These are phyloP conservation scores for Trichophaea hybrida DNA, from an alignment of 2,329 filamentous ascomycete genomes.

Conservation along the genomic window DNA sequence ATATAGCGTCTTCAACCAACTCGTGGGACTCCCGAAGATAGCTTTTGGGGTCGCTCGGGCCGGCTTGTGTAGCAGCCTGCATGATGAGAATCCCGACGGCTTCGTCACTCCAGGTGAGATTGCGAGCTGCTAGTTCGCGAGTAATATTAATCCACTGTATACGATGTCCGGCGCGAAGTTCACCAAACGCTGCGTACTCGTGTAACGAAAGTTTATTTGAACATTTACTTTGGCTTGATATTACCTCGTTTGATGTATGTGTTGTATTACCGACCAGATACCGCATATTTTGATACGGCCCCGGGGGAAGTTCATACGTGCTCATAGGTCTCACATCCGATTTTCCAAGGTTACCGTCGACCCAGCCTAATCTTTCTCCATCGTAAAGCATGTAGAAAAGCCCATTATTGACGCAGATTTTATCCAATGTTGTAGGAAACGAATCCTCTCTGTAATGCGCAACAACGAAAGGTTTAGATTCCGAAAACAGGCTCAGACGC, in stretches of 20 bases:
- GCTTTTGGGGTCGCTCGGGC: conserved; percentile 27
- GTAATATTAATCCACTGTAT: conserved; percentile 46
- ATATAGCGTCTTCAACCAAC: conserved; percentile 24
- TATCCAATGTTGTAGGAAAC: conserved; percentile 28
- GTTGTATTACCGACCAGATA: conserved; percentile 21
- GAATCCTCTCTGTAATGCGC: conserved; percentile 30
- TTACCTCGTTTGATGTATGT: conserved; percentile 38
- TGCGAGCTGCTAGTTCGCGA: conserved; percentile 36
- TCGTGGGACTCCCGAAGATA: conserved; percentile 8
- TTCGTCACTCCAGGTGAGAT: conserved; percentile 38
- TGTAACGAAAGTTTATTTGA: conserved; percentile 37
- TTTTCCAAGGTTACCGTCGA: conserved; percentile 11
- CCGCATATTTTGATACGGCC: conserved; percentile 25
- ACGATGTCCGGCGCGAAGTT: conserved; percentile 36
- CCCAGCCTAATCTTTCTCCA: background rate
- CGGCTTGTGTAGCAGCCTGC: conserved; percentile 39
- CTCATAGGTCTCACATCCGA: conserved; percentile 28
- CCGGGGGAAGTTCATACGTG: conserved; percentile 33
- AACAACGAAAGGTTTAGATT: conserved; percentile 30
- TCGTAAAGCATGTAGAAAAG: conserved; percentile 35
- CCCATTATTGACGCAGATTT: conserved; percentile 37
- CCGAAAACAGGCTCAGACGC: background rate
- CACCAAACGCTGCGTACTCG: conserved; percentile 41
- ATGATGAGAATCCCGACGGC: conserved; percentile 38
- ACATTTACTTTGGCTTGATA: conserved; percentile 38